Evolutionary conservation across 805 yeast species (phyloP), one percentile per base, ranked within the genome.

Genomic region (Hanseniaspora lachancei): DNA sequence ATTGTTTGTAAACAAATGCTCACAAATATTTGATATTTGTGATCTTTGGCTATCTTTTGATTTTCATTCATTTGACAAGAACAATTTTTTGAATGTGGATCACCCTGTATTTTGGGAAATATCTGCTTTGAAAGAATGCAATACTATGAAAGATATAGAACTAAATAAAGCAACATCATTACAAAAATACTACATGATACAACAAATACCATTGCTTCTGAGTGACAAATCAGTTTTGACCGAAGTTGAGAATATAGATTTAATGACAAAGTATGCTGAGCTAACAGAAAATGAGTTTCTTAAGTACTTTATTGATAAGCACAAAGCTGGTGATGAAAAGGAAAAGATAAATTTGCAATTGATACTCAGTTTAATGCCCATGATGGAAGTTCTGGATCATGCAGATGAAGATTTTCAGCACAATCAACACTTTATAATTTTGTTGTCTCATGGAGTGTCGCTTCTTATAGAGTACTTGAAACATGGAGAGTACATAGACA

Each of bases 371-470:
- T 23, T 53, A 32, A 53, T 53, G 5, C 66, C 27, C 42, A 67
- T 13, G 62, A 53, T 68, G 70, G 71, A 68, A 57, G 38, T 67
- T 1, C 58, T 67, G 32, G 71, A 68, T 55, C 71, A 67, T 57
- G 67, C 69, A 8, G 65, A 65, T 29, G 54, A 63, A 21, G 61
- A 64, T 57, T 62, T 58, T 32, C 43, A 61, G 9, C 60, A 64
- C 20, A 65, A 66, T 27, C 40, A 20, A 16, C 56, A 53, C 10
- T 56, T 59, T 62, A 15, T 62, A 60, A 53, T 12, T 6, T 46
- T 53, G 15, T 29, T 53, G 13, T 27, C 27, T 6, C 42, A 53
- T 16, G 56, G 56, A 29, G 6, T 53, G 15, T 38, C 56, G 16
- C 29, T 46, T 4, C 18, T 53, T 10, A 21, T 18, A 21, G 35